phyloP scores from a whole-genome alignment of 768 basidiomycete species.

The Holtermanniella nyarrowii region DNA sequence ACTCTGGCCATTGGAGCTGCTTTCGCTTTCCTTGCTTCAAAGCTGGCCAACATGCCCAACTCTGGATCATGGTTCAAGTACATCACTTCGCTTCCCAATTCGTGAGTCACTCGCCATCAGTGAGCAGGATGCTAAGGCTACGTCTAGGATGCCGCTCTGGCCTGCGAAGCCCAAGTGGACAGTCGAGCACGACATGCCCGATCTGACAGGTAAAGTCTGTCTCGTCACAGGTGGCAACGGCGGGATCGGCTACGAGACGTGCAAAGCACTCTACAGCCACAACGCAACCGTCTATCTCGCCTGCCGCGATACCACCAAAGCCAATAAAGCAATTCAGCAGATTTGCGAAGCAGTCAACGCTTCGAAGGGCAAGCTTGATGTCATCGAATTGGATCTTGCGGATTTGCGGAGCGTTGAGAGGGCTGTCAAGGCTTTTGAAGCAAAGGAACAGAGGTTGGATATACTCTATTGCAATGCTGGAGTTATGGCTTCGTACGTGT shows the following conservation, averaged over 20 bases:
- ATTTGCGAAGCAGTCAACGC: slow-evolving; percentile 14
- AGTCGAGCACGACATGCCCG: slow-evolving; percentile 13
- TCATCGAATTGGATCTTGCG: slow-evolving; percentile 26
- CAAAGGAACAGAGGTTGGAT: slow-evolving; percentile 16
- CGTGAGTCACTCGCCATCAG: neutral
- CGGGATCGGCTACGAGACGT: slow-evolving; percentile 25
- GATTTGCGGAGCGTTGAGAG: slow-evolving; percentile 23
- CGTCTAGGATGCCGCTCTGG: neutral
- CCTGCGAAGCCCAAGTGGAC: slow-evolving; percentile 14
- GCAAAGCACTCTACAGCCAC: slow-evolving; percentile 19
- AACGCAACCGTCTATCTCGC: slow-evolving; percentile 32
- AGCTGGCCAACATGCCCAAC: neutral
- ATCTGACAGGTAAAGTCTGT: slow-evolving; percentile 29
- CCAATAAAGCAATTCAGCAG: slow-evolving; percentile 17
- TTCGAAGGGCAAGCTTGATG: slow-evolving; percentile 15
- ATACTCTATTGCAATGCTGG: slow-evolving; percentile 33
- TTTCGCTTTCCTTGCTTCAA: neutral
- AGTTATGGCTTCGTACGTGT: slow-evolving; percentile 33
- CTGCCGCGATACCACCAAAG: slow-evolving; percentile 16
- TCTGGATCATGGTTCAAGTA: neutral
- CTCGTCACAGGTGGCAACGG: slow-evolving; percentile 31
- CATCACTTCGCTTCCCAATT: neutral
- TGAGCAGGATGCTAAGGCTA: neutral
- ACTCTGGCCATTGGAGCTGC: neutral
- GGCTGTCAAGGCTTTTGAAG: slow-evolving; percentile 17